Evolutionary conservation across 164 flowering plant species (phyloP).

Genomic region (Warburgia ugandensis): DNA sequence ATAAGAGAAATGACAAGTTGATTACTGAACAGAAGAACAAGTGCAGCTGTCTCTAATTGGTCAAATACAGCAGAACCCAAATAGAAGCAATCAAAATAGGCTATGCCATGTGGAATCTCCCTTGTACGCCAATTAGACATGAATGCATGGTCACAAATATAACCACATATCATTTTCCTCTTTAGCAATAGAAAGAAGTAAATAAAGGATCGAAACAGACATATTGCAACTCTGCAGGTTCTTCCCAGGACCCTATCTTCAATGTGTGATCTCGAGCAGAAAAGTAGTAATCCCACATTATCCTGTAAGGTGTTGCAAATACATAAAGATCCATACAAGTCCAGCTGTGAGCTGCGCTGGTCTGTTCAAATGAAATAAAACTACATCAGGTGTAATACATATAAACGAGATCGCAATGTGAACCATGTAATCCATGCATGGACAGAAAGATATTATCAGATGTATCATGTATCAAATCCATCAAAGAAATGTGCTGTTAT

Average conservation of each 20-base stretch:
- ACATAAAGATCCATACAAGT: conserved; percentile 98
- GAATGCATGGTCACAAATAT: too few relatives aligned
- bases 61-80: background rate
- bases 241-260: conserved; percentile 86
- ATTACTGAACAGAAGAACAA: background rate
- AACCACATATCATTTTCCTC: background rate
- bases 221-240: conserved; percentile 85
- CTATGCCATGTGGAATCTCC: too few relatives aligned
- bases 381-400: background rate
- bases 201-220: conserved; percentile 35
- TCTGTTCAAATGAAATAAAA: conserved; percentile 36
- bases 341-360: conserved; percentile 91
- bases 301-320: conserved; percentile 93
- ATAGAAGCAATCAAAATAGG: too few relatives aligned
- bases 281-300: conserved; percentile 98
- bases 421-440: background rate
- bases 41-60: background rate
- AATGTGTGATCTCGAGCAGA: conserved; percentile 76
- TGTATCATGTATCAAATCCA: too few relatives aligned
- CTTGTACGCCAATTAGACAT: too few relatives aligned
- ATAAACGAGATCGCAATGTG: background rate
- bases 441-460: too few relatives aligned
- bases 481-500: too few relatives aligned
- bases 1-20: background rate
- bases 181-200: background rate